Percentiles rank a stretch among this genome's conserved stretches.
These are phyloP conservation scores for Spathaspora sp. DNA, from an alignment of 805 yeast genomes.

Conservation along the genomic window DNA sequence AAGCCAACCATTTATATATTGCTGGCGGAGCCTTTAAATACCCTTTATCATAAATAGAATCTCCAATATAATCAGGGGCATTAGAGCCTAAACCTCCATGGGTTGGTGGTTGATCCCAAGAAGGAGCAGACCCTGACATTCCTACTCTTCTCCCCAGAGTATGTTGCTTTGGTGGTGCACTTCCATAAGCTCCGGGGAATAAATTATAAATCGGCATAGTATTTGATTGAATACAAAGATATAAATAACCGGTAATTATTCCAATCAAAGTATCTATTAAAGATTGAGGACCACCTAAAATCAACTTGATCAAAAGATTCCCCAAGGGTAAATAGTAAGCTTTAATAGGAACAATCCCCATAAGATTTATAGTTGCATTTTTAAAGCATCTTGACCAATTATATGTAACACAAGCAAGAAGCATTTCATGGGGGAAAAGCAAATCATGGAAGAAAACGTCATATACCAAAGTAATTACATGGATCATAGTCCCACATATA, in stretches of 20 bases:
- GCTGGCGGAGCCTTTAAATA: slow-evolving; percentile 53
- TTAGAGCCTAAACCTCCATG: neutral
- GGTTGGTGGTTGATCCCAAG: neutral
- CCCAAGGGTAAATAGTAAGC: slow-evolving; percentile 53
- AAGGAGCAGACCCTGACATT: neutral
- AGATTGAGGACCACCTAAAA: slow-evolving; percentile 41
- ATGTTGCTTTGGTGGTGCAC: slow-evolving; percentile 1
- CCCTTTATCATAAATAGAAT: slow-evolving; percentile 49
- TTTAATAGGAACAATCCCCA: slow-evolving; percentile 49
- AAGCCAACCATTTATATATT: slow-evolving; percentile 28
- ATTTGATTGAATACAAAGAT: slow-evolving; percentile 59
- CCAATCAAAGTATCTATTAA: slow-evolving; percentile 47
- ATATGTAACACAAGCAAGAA: slow-evolving; percentile 53
- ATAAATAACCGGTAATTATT: slow-evolving; percentile 52
- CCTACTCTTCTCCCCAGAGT: slow-evolving; percentile 29
- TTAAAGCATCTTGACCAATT: slow-evolving; percentile 60
- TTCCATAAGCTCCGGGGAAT: slow-evolving; percentile 26
- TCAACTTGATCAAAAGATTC: slow-evolving; percentile 26
- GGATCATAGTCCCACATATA: slow-evolving; percentile 45
- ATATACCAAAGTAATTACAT: slow-evolving; percentile 29
- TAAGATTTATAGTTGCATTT: slow-evolving; percentile 50
- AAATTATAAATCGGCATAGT: slow-evolving; percentile 43
- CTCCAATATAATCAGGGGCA: slow-evolving; percentile 21
- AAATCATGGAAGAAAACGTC: slow-evolving; percentile 15
- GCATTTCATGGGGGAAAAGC: slow-evolving; percentile 29